Evolutionary conservation across 148 eudicot genomes (phyloP).

Genomic region (Euryodendron excelsum): DNA sequence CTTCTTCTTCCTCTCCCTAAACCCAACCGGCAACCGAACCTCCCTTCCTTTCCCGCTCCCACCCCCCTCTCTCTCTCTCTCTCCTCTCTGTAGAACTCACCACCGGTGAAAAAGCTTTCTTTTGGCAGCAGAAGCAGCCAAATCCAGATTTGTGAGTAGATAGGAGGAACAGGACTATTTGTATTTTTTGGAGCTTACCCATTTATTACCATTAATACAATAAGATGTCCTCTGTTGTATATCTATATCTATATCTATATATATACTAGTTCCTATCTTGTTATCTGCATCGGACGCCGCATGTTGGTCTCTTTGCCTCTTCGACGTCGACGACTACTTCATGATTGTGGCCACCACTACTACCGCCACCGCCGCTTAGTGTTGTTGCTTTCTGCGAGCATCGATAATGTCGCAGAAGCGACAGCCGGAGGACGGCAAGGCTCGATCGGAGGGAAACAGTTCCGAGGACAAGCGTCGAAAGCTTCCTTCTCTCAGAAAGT

Average conservation of each 20-base stretch:
- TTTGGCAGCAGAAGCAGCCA: too few species aligned
- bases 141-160: too few species aligned
- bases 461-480: slow-evolving; percentile 52
- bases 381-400: neutral
- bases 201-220: too few species aligned
- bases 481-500: slow-evolving; percentile 51
- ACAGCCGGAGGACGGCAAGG: slow-evolving; percentile 37
- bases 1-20: neutral
- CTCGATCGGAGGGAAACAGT: slow-evolving; percentile 25
- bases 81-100: too few species aligned
- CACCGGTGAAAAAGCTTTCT: too few species aligned
- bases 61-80: too few species aligned
- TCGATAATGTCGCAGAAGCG: slow-evolving; percentile 56
- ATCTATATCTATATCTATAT: neutral
- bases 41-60: too few species aligned
- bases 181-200: too few species aligned
- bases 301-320: slow-evolving; percentile 5
- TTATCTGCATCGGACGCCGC: neutral
- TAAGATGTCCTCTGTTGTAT: too few species aligned
- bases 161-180: too few species aligned
- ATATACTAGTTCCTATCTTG: neutral
- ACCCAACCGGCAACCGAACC: too few species aligned
- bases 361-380: neutral
- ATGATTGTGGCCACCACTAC: neutral
- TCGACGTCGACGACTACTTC: slow-evolving; percentile 2